Evolutionary conservation across 805 yeast genomes (phyloP), one percentile per base, ranked within the genome.

Genomic region (Candida chauliodis): DNA sequence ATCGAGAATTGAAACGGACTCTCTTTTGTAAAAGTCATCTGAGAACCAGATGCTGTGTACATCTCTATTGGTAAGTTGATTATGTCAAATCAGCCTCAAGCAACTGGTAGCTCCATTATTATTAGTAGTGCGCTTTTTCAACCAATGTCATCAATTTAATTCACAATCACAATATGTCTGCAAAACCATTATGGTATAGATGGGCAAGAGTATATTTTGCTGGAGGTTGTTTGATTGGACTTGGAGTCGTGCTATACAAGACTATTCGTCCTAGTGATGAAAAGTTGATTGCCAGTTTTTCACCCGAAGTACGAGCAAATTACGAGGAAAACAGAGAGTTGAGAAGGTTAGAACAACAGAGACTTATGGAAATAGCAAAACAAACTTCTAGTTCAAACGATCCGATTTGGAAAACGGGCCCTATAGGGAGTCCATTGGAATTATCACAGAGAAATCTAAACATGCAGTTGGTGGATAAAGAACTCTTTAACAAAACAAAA

Each of bases 231-330:
- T 77, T 88, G 14, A 66, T 86, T 2, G 86, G 82, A 4, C 51
- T 78, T 0, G 98, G 97, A n/a, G 76, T 80, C 0, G 47, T 85
- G 5, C 64, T 84, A 13, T 82, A 63, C 63, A 83, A 80, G 46
- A 84, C 77, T 58, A 78, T 90, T 0, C 81, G 88, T 0, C 98
- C 98, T 2, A 76, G 90, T 2, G 95, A 86, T 47, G 95, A 88
- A 50, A 76, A 90, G 53, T 59, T 90, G 33, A 72, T 89, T 28
- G 77, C 80, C 1, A 61, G 73, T 36, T 71, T 89, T 47, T 84
- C 95, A 5, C 96, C 98, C 1, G 96, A 90, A 55, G 66, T 89
- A 30, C 71, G 87, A 46, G 79, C 79, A 15, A 82, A 84, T 43
- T 87, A 85, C 56, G 89, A 82, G 48, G 64, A 70, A 38, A 81